These are phyloP conservation scores for Dendrocalamus latiflorus DNA, from an alignment of 202 grass and related monocot species.

Conservation along the genomic window DNA sequence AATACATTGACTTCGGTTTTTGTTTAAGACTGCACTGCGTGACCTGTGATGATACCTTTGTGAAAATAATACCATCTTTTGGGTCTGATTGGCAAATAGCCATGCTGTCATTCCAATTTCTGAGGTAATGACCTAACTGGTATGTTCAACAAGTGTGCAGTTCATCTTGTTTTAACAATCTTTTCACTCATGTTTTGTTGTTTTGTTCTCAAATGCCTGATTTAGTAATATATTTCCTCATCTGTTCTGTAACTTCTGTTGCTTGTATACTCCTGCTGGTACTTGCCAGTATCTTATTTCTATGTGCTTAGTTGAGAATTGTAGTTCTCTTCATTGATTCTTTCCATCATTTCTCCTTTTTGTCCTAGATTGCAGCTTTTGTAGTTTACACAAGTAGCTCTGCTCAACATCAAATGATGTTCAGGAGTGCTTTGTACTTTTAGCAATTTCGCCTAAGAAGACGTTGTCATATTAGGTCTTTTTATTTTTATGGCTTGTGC, in stretches of 20 bases:
- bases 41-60: background rate
- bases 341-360: background rate
- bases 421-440: background rate
- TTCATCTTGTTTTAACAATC: background rate
- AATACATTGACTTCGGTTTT: background rate
- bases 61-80: slow-evolving; percentile 5
- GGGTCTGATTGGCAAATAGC: slow-evolving; percentile 17
- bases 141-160: background rate
- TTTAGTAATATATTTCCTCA: background rate
- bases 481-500: background rate
- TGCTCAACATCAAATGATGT: background rate
- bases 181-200: background rate
- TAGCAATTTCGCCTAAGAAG: background rate
- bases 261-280: background rate
- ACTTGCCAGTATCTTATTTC: background rate
- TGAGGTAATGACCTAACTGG: background rate
- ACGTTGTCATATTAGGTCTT: background rate
- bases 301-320: background rate
- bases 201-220: background rate
- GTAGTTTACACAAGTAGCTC: background rate
- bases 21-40: background rate
- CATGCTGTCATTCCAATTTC: background rate
- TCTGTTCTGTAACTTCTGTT: slow-evolving; percentile 1
- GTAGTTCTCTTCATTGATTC: background rate
- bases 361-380: background rate